Conservation (phyloP, 768 basidiomycete species). For the Ramaria sp. region DNA sequence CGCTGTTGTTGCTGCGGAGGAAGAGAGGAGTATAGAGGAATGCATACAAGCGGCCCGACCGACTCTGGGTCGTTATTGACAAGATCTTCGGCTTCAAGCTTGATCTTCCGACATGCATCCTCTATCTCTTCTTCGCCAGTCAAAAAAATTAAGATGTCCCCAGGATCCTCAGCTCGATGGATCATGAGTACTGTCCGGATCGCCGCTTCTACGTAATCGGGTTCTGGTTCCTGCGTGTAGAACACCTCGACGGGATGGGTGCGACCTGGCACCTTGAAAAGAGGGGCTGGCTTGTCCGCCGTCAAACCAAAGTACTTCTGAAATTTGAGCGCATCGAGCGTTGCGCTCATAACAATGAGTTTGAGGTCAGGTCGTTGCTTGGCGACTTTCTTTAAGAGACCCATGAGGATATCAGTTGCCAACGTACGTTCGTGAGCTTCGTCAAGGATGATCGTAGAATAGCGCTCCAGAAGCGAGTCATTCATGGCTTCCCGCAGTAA, state of each 20-base stretch:
- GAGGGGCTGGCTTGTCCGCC: conserved; percentile 42
- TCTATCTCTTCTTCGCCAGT: conserved; percentile 99
- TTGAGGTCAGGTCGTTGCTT: conserved; percentile 81
- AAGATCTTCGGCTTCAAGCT: conserved; percentile 80
- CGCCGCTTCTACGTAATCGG: conserved; percentile 94
- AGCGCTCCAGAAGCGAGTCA: conserved; percentile 77
- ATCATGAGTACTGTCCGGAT: conserved; percentile 96
- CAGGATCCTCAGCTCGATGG: conserved; percentile 87
- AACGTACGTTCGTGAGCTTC: conserved; percentile 98
- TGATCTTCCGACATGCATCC: conserved; percentile 90
- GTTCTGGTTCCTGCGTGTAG: conserved; percentile 86
- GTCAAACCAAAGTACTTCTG: conserved; percentile 79
- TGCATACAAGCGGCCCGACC: conserved; percentile 80
- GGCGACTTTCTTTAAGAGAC: conserved; percentile 78
- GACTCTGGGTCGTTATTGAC: conserved; percentile 55
- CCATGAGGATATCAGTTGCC: conserved; percentile 98
- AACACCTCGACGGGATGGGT: conserved; percentile 96
- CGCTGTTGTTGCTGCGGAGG: conserved; percentile 92
- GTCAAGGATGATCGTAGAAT: conserved; percentile 97
- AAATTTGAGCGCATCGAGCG: conserved; percentile 93
- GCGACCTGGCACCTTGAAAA: conserved; percentile 87
- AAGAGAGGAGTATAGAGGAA: conserved; percentile 91
- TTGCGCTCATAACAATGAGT: conserved; percentile 97
- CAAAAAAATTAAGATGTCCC: conserved; percentile 89
- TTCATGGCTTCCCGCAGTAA: conserved; percentile 97